Evolutionary conservation across 2,329 filamentous ascomycete species (phyloP), one percentile per base, ranked within the genome.

Genomic region (Pestalotiopsis sp.): DNA sequence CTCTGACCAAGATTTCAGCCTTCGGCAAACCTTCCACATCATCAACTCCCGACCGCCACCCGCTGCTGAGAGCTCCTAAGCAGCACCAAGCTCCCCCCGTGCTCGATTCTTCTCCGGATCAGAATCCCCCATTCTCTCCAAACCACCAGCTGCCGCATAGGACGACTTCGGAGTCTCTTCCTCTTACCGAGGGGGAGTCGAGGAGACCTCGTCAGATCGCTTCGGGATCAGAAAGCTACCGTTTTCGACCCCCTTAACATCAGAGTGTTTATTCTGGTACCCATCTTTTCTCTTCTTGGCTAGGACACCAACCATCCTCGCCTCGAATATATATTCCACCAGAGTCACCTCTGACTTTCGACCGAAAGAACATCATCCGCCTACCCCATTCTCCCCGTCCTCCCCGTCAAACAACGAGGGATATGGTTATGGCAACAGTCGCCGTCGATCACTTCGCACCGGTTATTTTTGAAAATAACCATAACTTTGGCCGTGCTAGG

Each of bases 141-240:
- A 84, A 84, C 83, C 84, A 86, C 89, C 92, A 97, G 93, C 95
- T 98, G 96, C 96, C 96, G 96, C 95, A 99, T 99, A 98, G 94
- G 93, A 97, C 92, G 91, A 90, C 90, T 91, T 91, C 90, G 90
- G 89, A 91, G 93, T 92, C 95, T 97, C 95, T 98, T 98, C 95
- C 95, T 97, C 95, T 96, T 86, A 87, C 86, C 84, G 95, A 95
- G 96, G 96, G 95, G 97, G 96, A 96, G 94, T 97, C 94, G 93
- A 94, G 92, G 92, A 95, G 94, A 92, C 93, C 93, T 94, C 92
- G 94, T 92, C 93, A 93, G 90, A 91, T 91, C 89, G 91, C 87
- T 88, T 88, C 93, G 89, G 93, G 92, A 91, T 92, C 93, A 89
- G 93, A 93, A 87, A 92, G 92, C 85, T 97, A 95, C 86, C 92